Evolutionary conservation across 2,329 filamentous ascomycete genomes (phyloP).

Genomic region (Orbilia oligospora): DNA sequence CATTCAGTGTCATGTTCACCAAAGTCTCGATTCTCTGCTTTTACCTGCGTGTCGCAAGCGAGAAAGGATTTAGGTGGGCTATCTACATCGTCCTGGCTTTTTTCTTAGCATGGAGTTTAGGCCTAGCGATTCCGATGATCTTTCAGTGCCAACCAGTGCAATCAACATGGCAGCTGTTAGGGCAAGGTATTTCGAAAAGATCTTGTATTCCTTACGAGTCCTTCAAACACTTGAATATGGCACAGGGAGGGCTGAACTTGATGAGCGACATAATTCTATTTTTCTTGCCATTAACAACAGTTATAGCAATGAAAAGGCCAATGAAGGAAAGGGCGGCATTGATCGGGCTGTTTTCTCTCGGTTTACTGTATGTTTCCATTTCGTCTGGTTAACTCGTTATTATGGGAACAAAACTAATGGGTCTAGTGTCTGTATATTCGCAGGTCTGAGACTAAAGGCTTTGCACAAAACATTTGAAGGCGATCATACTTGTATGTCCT

Average conservation of each 20-base stretch:
- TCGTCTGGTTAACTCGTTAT: not conserved
- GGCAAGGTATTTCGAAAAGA: not conserved
- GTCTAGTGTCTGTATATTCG: slow-evolving; percentile 53
- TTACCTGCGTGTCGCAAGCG: slow-evolving; percentile 47
- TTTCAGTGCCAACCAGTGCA: slow-evolving; percentile 42
- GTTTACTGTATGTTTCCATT: slow-evolving; percentile 42
- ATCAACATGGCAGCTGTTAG: slow-evolving; percentile 37
- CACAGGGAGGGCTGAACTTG: slow-evolving; percentile 49
- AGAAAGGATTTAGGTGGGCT: slow-evolving; percentile 39
- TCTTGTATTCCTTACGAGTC: slow-evolving; percentile 43
- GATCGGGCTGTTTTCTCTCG: slow-evolving; percentile 43
- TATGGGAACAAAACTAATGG: not conserved
- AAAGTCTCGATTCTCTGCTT: slow-evolving; percentile 57
- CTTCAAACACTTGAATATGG: slow-evolving; percentile 49
- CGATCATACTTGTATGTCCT: slow-evolving; percentile 51
- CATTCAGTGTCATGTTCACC: slow-evolving; percentile 58
- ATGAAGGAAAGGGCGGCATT: slow-evolving; percentile 48
- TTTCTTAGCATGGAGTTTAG: slow-evolving; percentile 53
- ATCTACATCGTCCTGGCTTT: slow-evolving; percentile 50
- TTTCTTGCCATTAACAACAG: slow-evolving; percentile 48
- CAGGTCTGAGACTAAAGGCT: slow-evolving; percentile 48
- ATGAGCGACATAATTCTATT: slow-evolving; percentile 54
- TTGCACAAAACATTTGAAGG: slow-evolving; percentile 49
- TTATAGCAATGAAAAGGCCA: slow-evolving; percentile 42
- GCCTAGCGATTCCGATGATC: slow-evolving; percentile 48